A percentile compares a stretch with the other conserved stretches of the same genome.
phyloP scores from a whole-genome alignment of 2,329 filamentous ascomycete genomes.

The Cadophora luteo-olivacea region DNA sequence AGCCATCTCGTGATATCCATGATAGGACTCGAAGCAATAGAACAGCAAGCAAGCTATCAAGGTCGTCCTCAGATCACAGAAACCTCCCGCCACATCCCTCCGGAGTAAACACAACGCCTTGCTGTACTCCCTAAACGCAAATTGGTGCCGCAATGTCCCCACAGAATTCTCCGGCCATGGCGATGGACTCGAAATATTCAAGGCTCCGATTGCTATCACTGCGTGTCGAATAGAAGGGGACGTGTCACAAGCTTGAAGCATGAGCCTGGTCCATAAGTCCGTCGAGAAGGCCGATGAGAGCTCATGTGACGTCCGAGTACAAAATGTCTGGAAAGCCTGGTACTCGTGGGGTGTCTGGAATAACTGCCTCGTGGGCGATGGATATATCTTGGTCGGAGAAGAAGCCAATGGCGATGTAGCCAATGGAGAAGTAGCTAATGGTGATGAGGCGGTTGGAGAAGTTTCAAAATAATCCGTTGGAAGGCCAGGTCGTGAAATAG shows the following conservation, averaged over 20 bases:
- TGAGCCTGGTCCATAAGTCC: slow-evolving; percentile 29
- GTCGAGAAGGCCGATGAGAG: slow-evolving; percentile 24
- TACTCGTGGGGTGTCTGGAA: slow-evolving; percentile 32
- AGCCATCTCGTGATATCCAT: slow-evolving; percentile 31
- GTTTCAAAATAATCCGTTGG: background rate
- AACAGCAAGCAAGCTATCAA: slow-evolving; percentile 33
- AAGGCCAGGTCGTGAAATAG: background rate
- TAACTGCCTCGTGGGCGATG: slow-evolving; percentile 25
- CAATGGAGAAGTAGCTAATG: background rate
- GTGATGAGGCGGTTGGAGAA: background rate
- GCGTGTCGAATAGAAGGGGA: slow-evolving; percentile 31
- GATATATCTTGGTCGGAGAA: slow-evolving; percentile 24
- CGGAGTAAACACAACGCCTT: slow-evolving; percentile 32
- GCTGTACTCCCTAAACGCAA: slow-evolving; percentile 35
- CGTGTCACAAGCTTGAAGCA: slow-evolving; percentile 34
- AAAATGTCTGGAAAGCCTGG: slow-evolving; percentile 33
- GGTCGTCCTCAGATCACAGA: slow-evolving; percentile 33
- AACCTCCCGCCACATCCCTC: slow-evolving; percentile 30
- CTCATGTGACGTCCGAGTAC: slow-evolving; percentile 29
- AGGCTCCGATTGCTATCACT: slow-evolving; percentile 31
- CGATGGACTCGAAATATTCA: slow-evolving; percentile 23
- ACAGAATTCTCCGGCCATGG: slow-evolving; percentile 28
- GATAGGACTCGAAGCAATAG: slow-evolving; percentile 36
- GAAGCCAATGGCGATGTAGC: background rate
- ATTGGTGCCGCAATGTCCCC: slow-evolving; percentile 33